Evolutionary conservation across 257 asterid species (phyloP).

Genomic region (Cynanchum wilfordii): DNA sequence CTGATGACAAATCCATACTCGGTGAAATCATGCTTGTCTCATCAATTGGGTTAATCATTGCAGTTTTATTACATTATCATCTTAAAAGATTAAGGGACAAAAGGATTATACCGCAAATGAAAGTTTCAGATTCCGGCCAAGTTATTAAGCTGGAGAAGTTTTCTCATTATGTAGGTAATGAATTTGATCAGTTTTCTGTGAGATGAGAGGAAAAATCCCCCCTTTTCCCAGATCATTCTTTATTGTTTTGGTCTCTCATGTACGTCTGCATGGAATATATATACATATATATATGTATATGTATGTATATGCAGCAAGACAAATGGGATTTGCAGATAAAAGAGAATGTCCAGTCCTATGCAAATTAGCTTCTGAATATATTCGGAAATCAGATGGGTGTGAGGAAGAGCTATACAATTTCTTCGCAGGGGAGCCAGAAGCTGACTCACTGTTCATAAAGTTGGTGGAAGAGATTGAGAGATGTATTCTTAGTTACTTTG

Average conservation of each 20-base stretch:
- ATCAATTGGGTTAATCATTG: conserved; percentile 62
- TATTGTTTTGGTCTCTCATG: background rate
- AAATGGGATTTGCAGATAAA: conserved; percentile 75
- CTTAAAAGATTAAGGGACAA: conserved; percentile 47
- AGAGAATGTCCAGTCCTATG: conserved; percentile 70
- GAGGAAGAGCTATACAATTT: conserved; percentile 75
- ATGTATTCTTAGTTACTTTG: conserved; percentile 84
- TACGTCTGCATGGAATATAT: conserved; percentile 9
- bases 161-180: conserved; percentile 89
- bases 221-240: background rate
- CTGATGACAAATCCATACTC: conserved; percentile 31
- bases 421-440: conserved; percentile 62
- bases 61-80: conserved; percentile 61
- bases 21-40: conserved; percentile 63
- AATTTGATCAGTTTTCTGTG: conserved; percentile 10
- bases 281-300: too few relatives aligned
- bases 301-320: conserved; percentile 59
- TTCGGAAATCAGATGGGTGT: conserved; percentile 67
- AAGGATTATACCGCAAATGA: conserved; percentile 52
- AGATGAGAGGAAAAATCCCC: too few relatives aligned
- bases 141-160: conserved; percentile 63
- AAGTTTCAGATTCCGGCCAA: conserved; percentile 57
- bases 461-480: conserved; percentile 88
- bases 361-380: conserved; percentile 79
- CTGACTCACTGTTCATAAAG: conserved; percentile 83